Base-by-base conservation (phyloP, 192 early-diverging fungal genomes). In the Podila verticillata region DNA sequence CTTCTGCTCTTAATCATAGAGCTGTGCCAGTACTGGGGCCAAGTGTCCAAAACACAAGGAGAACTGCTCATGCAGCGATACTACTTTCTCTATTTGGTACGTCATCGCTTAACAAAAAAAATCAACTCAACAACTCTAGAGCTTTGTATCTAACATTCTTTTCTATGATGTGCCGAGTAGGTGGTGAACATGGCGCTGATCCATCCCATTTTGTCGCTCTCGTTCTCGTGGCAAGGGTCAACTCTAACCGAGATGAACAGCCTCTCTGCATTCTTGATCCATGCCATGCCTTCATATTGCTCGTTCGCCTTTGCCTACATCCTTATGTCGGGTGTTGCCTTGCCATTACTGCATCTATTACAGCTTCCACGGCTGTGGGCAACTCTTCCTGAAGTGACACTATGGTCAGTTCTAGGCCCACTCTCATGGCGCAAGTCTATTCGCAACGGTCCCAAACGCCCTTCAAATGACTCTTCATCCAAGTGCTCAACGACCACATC, bases 221-320 rank as follows among this genome's bases (percentile, higher is more conserved):
- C 35, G 8, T 47, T 68, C 29, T 74, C 73, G 0, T 74, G 73
- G 73, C 65, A 67, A 47, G 73, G 59, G 32, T 68, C 65, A 7
- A 10, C 20, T 3, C 15, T 31, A 5, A 39, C 48, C 3, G 59
- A 44, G 20, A 7, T 35, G 13, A 57, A 51, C 32, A 74, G 49
- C 24, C 5, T 57, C 9, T 24, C 32, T 47, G 31, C 4, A 1
- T 74, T 74, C 47, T 57, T 74, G 3, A n/a, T 34, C 60, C 73
- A 74, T n/a, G 65, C 73, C 20, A 68, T 74, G 0, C 73, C 73
- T 5, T 74, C 73, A 17, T 74, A 74, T 48, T 67, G 73, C 73
- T 74, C 73, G 4, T 67, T 73, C 51, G 72, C 58, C 19, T 65
- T 61, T 35, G 26, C 72, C 0, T 73, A 73, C 31, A 48, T 66